These are phyloP conservation scores for Lomentospora prolificans DNA, from an alignment of 2,329 filamentous ascomycete species.

Conservation along the genomic window DNA sequence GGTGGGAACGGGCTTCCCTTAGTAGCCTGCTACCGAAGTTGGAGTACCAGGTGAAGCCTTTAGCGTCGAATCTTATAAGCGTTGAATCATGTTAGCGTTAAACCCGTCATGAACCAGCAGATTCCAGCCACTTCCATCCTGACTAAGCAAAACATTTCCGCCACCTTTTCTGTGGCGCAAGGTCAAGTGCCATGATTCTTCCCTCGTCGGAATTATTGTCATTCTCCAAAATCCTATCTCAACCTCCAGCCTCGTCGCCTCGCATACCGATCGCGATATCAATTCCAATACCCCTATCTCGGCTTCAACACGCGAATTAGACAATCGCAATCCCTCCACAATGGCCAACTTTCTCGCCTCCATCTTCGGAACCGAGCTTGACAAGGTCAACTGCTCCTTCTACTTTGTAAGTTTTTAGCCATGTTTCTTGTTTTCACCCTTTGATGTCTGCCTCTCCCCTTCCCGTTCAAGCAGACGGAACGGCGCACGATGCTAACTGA, in stretches of 20 bases:
- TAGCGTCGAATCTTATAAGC: too few species aligned
- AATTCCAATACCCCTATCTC: slow-evolving; percentile 4
- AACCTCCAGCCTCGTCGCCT: slow-evolving; percentile 6
- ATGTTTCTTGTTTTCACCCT: neutral
- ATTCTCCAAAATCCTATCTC: slow-evolving; percentile 7
- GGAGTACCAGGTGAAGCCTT: too few species aligned
- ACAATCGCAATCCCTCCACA: slow-evolving; percentile 7
- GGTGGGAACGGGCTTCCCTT: too few species aligned
- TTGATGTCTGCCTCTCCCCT: too few species aligned
- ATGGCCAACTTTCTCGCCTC: slow-evolving; percentile 99
- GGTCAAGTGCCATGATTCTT: neutral
- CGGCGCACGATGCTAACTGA: too few species aligned
- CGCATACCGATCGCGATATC: slow-evolving; percentile 10
- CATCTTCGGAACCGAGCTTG: slow-evolving; percentile 99
- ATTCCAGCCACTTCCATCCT: neutral
- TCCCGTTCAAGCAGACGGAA: too few species aligned
- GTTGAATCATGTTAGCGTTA: too few species aligned
- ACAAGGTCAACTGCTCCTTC: slow-evolving; percentile 99
- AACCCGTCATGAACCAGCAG: neutral
- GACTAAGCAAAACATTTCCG: neutral
- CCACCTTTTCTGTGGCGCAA: neutral
- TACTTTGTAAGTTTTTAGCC: slow-evolving; percentile 46
- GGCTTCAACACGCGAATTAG: neutral
- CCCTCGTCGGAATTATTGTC: too few species aligned
- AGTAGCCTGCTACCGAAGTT: too few species aligned